Evolutionary conservation across 257 asterid species (phyloP).

Genomic region (Solanum lignicaule): DNA sequence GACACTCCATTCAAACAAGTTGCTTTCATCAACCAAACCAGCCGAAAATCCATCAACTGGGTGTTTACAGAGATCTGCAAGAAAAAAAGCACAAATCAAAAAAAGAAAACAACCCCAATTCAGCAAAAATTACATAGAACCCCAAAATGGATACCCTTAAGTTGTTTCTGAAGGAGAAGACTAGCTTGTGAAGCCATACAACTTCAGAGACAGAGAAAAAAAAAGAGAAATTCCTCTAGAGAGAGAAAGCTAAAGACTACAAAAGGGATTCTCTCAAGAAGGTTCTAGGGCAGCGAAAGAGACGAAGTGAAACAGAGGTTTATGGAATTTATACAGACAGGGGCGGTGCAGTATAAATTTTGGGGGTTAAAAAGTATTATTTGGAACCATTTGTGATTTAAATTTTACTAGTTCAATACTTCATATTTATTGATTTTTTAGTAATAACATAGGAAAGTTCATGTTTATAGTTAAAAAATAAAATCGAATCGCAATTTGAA

Average conservation of each 20-base stretch:
- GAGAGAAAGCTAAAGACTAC: conserved; percentile 8
- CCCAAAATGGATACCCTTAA: conserved; percentile 46
- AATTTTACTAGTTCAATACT: too few relatives aligned
- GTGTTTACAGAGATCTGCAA: conserved; percentile 73
- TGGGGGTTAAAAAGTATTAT: background rate
- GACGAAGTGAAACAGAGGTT: background rate
- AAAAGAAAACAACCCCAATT: conserved; percentile 3
- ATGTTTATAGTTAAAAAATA: too few relatives aligned
- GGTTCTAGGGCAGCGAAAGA: conserved; percentile 24
- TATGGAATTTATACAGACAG: background rate
- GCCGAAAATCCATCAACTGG: conserved; percentile 99
- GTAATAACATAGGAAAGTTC: too few relatives aligned
- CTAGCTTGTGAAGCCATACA: conserved; percentile 85
- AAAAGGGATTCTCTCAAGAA: conserved; percentile 1
- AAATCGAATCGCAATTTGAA: too few relatives aligned
- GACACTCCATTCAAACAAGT: conserved; percentile 95
- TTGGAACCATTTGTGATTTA: background rate
- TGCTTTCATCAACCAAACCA: conserved; percentile 75
- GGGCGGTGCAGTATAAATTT: background rate
- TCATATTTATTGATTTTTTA: too few relatives aligned
- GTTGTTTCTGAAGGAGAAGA: conserved; percentile 95
- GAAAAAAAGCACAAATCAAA: conserved; percentile 9
- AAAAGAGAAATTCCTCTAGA: background rate
- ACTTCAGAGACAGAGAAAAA: background rate
- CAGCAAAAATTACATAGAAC: background rate